phyloP scores from a whole-genome alignment of 2,329 filamentous ascomycete genomes.

The Chrysoporthe deuterocubensis region DNA sequence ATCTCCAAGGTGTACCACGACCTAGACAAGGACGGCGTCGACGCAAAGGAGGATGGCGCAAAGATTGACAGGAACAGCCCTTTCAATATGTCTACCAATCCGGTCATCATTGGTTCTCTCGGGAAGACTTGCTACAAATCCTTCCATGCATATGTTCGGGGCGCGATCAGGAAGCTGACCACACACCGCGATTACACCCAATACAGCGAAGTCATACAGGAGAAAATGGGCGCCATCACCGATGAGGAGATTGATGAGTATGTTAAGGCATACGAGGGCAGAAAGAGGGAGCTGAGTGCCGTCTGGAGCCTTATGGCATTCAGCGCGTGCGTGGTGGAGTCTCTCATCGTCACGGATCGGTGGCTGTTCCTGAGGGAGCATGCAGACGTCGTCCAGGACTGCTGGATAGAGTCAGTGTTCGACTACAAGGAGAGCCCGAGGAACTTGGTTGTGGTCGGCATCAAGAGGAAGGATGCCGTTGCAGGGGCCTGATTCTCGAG shows the following conservation, averaged over 20 bases:
- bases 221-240: conserved; percentile 69
- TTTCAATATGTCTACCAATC: conserved; percentile 67
- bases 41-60: background rate
- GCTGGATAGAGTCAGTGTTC: conserved; percentile 94
- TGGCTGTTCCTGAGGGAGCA: conserved; percentile 89
- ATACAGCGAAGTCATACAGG: conserved; percentile 63
- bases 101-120: conserved; percentile 85
- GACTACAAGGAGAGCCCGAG: conserved; percentile 84
- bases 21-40: conserved; percentile 26
- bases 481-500: background rate
- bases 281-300: conserved; percentile 81
- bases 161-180: conserved; percentile 76
- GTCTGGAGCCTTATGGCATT: conserved; percentile 98
- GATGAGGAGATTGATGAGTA: conserved; percentile 79
- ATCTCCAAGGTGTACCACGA: conserved; percentile 63
- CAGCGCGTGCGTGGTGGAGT: conserved; percentile 86
- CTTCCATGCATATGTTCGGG: conserved; percentile 77
- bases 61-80: conserved; percentile 40
- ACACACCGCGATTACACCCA: conserved; percentile 60
- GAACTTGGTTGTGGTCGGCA: conserved; percentile 90
- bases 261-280: conserved; percentile 62
- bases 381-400: conserved; percentile 66
- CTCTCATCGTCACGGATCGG: conserved; percentile 85
- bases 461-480: conserved; percentile 58
- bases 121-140: conserved; percentile 78